Conservation (phyloP, 306 rosid genomes). For the Astragalus glycyphyllos region DNA sequence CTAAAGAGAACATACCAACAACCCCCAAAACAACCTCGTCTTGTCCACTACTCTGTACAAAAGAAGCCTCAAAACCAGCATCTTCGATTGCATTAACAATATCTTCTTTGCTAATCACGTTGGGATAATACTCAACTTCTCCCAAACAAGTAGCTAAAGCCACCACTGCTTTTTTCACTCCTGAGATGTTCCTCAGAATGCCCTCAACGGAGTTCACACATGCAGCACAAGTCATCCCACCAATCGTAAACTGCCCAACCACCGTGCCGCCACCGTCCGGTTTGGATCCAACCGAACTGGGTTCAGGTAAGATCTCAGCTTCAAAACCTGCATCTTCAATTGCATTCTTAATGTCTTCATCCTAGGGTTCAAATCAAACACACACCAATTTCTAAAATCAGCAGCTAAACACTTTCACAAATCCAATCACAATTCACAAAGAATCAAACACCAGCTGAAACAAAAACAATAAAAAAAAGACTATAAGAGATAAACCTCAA, state of each 20-base stretch:
- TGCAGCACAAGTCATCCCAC: constrained; percentile 99
- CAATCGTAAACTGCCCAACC: constrained; percentile 84
- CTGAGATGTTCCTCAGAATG: constrained; percentile 74
- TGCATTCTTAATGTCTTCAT: constrained; percentile 82
- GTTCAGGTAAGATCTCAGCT: constrained; percentile 86
- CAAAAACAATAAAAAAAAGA: neutral
- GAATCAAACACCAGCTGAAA: neutral
- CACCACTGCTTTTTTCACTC: constrained; percentile 87
- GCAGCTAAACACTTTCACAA: constrained; percentile 10
- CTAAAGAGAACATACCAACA: constrained; percentile 65
- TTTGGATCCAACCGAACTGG: constrained; percentile 41
- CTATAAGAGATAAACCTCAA: neutral
- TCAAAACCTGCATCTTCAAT: constrained; percentile 99
- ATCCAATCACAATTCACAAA: constrained; percentile 1
- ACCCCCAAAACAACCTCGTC: constrained; percentile 76
- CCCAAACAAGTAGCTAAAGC: constrained; percentile 95
- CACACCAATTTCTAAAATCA: constrained; percentile 29
- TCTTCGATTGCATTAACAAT: constrained; percentile 87
- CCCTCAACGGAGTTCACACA: constrained; percentile 97
- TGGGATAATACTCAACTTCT: constrained; percentile 90
- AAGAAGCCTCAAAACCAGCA: constrained; percentile 90
- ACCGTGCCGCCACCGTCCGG: constrained; percentile 23
- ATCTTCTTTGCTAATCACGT: constrained; percentile 72
- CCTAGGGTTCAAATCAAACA: constrained; percentile 48
- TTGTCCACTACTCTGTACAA: constrained; percentile 86